Evolutionary conservation across 73 alveolate species (phyloP).

Genomic region (Tetrahymena elliotti): DNA sequence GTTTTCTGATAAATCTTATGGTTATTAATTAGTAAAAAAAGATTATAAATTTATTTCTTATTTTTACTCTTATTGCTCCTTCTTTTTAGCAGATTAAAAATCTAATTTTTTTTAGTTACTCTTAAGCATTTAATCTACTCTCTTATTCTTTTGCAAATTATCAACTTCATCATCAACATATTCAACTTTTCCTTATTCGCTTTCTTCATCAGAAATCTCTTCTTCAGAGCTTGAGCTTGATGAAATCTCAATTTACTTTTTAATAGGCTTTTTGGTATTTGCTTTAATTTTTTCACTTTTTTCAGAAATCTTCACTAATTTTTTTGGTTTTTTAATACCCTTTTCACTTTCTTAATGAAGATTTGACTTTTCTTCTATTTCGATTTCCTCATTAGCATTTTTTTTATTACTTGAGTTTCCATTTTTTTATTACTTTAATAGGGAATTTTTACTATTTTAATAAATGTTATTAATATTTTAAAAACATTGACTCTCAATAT

Average conservation of each 20-base stretch:
- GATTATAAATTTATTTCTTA: neutral
- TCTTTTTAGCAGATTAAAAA: neutral
- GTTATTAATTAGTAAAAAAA: neutral
- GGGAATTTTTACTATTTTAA: too few species aligned
- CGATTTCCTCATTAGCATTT: too few species aligned
- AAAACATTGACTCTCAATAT: neutral
- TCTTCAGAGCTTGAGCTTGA: neutral
- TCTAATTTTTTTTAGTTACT: neutral
- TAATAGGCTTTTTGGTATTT: neutral
- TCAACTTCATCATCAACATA: neutral
- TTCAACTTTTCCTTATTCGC: neutral
- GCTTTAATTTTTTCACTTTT: neutral
- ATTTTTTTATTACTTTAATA: too few species aligned
- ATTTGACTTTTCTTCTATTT: neutral
- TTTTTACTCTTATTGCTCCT: neutral
- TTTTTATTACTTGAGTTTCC: neutral
- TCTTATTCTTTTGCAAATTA: neutral
- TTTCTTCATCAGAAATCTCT: neutral
- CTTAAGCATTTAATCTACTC: neutral
- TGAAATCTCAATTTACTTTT: neutral
- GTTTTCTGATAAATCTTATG: neutral
- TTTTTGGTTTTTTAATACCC: neutral
- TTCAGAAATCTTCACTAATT: neutral
- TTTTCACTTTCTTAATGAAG: neutral
- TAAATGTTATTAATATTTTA: too few species aligned